Conservation (phyloP, 495 filamentous ascomycete species). For the Daldinia concentrica region DNA sequence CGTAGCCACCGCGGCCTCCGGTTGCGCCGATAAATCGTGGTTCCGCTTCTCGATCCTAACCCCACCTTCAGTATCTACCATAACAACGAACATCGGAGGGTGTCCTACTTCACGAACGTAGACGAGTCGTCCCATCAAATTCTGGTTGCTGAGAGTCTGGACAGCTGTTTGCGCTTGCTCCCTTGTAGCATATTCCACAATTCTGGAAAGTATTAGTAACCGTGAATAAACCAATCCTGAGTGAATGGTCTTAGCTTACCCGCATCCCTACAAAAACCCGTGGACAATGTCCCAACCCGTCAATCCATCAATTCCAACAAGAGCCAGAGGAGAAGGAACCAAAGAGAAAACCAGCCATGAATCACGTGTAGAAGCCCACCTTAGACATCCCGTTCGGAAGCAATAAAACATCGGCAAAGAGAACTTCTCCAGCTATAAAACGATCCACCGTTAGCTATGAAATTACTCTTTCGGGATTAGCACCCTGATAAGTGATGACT, state of each 20-base stretch:
- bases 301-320: slow-evolving; percentile 98
- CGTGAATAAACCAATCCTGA: not conserved
- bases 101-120: slow-evolving; percentile 92
- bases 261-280: slow-evolving; percentile 98
- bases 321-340: slow-evolving; percentile 72
- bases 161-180: slow-evolving; percentile 98
- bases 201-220: slow-evolving; percentile 63
- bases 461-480: not conserved
- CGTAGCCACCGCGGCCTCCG: slow-evolving; percentile 73
- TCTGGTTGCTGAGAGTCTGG: slow-evolving; percentile 98
- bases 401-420: slow-evolving; percentile 99
- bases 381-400: slow-evolving; percentile 99
- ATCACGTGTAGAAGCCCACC: slow-evolving; percentile 95
- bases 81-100: slow-evolving; percentile 13
- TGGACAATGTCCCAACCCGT: slow-evolving; percentile 96
- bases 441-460: slow-evolving; percentile 13
- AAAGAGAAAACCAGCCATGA: slow-evolving; percentile 81
- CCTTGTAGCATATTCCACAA: slow-evolving; percentile 99
- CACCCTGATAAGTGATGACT: slow-evolving; percentile 49
- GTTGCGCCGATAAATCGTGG: slow-evolving; percentile 86
- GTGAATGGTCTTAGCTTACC: slow-evolving; percentile 69
- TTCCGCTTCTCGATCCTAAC: slow-evolving; percentile 91
- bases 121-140: slow-evolving; percentile 95
- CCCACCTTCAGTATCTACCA: slow-evolving; percentile 37
- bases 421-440: slow-evolving; percentile 90